Evolutionary conservation across 176 grass and related monocot genomes (phyloP).

Genomic region (Eremochloa ophiuroides): DNA sequence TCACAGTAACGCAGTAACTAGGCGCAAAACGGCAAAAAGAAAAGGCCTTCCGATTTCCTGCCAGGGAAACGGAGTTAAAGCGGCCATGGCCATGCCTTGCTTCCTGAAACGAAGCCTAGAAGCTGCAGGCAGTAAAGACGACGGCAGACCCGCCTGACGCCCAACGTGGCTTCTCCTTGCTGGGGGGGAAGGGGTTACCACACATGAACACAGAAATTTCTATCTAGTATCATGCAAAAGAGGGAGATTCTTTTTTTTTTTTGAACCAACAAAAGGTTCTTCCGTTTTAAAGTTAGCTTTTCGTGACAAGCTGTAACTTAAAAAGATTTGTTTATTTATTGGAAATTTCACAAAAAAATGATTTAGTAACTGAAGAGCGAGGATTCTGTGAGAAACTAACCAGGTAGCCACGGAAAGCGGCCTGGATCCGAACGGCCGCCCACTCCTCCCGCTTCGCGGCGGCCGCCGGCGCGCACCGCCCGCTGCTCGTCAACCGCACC

Average conservation of each 20-base stretch:
- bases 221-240: neutral
- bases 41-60: neutral
- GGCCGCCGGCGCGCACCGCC: conserved; percentile 27
- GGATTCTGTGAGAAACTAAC: conserved; percentile 29
- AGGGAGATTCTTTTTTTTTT: neutral
- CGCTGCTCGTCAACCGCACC: conserved; percentile 75
- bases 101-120: conserved; percentile 39
- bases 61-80: conserved; percentile 19
- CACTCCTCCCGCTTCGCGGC: conserved; percentile 41
- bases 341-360: neutral
- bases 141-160: conserved; percentile 12
- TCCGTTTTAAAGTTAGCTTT: neutral
- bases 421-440: conserved; percentile 83
- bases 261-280: neutral
- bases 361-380: neutral
- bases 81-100: conserved; percentile 16
- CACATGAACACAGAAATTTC: neutral
- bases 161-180: neutral
- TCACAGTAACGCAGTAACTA: conserved; percentile 29
- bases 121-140: conserved; percentile 19
- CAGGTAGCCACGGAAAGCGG: conserved; percentile 86
- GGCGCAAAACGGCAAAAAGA: conserved; percentile 21
- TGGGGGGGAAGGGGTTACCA: neutral
- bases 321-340: neutral
- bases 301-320: neutral